Conservation (phyloP, 305 asterid species). For the Withania somnifera region DNA sequence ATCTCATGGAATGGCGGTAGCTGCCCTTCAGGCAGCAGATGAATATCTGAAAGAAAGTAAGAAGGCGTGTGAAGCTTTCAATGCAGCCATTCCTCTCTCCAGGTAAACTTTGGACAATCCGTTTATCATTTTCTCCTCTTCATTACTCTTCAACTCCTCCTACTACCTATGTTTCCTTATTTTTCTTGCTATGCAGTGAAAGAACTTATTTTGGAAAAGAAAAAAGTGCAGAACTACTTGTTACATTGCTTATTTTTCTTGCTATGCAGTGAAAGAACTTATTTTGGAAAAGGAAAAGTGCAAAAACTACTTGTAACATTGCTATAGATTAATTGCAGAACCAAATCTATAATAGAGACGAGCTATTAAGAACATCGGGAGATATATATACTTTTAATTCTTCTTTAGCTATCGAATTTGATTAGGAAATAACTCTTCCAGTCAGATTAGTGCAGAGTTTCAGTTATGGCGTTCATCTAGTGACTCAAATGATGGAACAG, state of each 20-base stretch:
- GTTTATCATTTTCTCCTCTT: neutral
- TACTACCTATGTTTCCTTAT: neutral
- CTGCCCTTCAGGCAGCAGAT: slow-evolving; percentile 96
- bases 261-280: neutral
- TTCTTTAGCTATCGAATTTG: neutral
- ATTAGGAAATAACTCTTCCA: neutral
- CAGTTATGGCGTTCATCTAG: neutral
- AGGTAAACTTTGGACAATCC: slow-evolving; percentile 34
- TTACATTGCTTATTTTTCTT: neutral
- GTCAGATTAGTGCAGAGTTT: neutral
- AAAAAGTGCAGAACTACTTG: neutral
- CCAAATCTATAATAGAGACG: neutral
- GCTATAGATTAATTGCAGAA: neutral
- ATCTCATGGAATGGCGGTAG: slow-evolving; percentile 97
- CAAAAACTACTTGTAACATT: neutral
- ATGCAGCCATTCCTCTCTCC: slow-evolving; percentile 63
- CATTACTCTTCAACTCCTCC: neutral
- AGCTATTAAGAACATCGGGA: neutral
- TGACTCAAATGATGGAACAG: neutral
- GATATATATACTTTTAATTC: neutral
- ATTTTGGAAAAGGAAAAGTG: neutral
- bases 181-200: neutral
- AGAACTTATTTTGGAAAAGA: neutral
- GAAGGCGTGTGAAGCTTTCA: slow-evolving; percentile 77
- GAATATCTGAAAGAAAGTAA: slow-evolving; percentile 95